These are phyloP conservation scores for Phanerodontia chrysosporium DNA, from an alignment of 768 basidiomycete genomes.

Conservation along the genomic window DNA sequence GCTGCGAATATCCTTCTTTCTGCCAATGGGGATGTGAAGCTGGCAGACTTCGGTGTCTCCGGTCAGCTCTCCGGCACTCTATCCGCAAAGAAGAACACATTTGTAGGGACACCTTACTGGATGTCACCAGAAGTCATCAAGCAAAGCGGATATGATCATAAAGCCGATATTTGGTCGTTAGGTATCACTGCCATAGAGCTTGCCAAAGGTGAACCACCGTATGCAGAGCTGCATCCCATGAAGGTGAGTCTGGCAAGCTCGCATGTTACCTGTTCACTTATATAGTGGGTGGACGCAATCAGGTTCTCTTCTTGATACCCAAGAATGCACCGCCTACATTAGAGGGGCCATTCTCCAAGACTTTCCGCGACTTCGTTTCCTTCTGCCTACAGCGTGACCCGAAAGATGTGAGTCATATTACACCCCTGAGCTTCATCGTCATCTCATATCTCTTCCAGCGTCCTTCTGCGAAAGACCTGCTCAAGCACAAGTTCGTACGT, in stretches of 20 bases:
- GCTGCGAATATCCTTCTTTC: slow-evolving; percentile 94
- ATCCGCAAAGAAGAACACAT: slow-evolving; percentile 96
- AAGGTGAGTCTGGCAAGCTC: slow-evolving; percentile 53
- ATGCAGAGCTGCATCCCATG: slow-evolving; percentile 98
- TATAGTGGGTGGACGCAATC: background rate
- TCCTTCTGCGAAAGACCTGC: slow-evolving; percentile 88
- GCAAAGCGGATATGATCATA: slow-evolving; percentile 98
- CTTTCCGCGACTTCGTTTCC: slow-evolving; percentile 91
- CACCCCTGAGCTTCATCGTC: background rate
- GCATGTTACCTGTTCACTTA: background rate
- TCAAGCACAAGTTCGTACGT: slow-evolving; percentile 94
- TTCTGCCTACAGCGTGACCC: slow-evolving; percentile 94
- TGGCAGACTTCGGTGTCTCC: slow-evolving; percentile 98
- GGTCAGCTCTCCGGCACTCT: slow-evolving; percentile 93
- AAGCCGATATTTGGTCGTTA: slow-evolving; percentile 98
- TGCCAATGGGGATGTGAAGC: slow-evolving; percentile 90
- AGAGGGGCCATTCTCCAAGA: slow-evolving; percentile 87
- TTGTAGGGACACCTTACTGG: slow-evolving; percentile 98
- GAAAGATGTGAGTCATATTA: slow-evolving; percentile 58
- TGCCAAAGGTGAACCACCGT: slow-evolving; percentile 96
- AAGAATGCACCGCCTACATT: slow-evolving; percentile 93
- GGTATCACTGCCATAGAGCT: slow-evolving; percentile 97
- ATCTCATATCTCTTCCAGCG: slow-evolving; percentile 47
- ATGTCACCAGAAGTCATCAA: slow-evolving; percentile 99
- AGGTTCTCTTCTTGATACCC: slow-evolving; percentile 97